Evolutionary conservation across 345 rosid genomes (phyloP).

Genomic region (Camelina hispida): DNA sequence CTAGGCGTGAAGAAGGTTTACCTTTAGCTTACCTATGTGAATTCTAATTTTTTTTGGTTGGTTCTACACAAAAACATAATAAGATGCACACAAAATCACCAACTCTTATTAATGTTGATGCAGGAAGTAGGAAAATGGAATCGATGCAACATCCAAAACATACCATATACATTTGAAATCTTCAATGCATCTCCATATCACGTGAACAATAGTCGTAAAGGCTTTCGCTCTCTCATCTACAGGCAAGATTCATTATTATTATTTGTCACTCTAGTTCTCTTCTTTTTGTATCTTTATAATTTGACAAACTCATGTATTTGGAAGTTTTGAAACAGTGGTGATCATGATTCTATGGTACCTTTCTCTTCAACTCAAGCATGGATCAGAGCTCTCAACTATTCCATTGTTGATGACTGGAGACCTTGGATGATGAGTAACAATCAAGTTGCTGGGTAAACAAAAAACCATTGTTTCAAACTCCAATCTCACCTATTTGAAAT

Average conservation of each 20-base stretch:
- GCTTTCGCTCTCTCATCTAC: slow-evolving; percentile 43
- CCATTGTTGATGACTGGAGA: slow-evolving; percentile 66
- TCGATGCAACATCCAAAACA: slow-evolving; percentile 34
- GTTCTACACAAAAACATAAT: neutral
- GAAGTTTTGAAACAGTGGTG: slow-evolving; percentile 55
- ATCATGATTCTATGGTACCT: slow-evolving; percentile 63
- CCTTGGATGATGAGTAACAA: slow-evolving; percentile 52
- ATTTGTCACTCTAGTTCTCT: neutral
- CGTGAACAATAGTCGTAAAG: slow-evolving; percentile 35
- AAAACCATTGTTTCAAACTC: slow-evolving; percentile 4
- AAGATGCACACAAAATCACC: neutral
- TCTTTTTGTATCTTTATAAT: neutral
- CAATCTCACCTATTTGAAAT: neutral
- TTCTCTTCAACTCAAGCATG: slow-evolving; percentile 67
- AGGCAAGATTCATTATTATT: slow-evolving; percentile 19
- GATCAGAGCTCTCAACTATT: slow-evolving; percentile 60
- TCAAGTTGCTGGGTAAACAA: slow-evolving; percentile 58
- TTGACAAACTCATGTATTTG: slow-evolving; percentile 20
- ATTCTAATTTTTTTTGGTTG: neutral
- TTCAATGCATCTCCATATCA: slow-evolving; percentile 18
- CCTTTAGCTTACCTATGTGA: neutral
- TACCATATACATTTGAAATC: slow-evolving; percentile 34
- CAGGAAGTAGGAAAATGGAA: slow-evolving; percentile 36
- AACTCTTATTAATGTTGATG: slow-evolving; percentile 5
- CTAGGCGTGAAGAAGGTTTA: slow-evolving; percentile 45